Evolutionary conservation across 1,284 basidiomycete species (phyloP), one percentile per base, ranked within the genome.

Genomic region (Paramarasmius palmivorus): DNA sequence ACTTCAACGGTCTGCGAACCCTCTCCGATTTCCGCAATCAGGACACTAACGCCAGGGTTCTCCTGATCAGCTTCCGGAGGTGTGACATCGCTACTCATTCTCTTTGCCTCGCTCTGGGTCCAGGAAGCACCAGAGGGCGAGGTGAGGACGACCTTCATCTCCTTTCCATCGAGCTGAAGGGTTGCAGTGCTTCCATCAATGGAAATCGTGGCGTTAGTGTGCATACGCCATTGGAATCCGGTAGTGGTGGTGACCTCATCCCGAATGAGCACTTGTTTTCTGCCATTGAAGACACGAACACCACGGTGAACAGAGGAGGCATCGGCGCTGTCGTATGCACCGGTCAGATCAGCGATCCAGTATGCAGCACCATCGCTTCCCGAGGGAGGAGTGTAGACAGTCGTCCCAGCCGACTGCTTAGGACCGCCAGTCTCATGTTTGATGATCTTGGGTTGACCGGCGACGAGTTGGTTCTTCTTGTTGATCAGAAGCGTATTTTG

Each of bases 401-500:
- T 87, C 0, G 88, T 91, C 65, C 88, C 92, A 29, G 88, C 87
- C 26, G 88, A 88, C 70, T 99, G 97, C 0, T 66, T 65, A 1
- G 88, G 88, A 44, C 81, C 82, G 1, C 90, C 77, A 3, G 81
- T 73, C 29, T 74, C 84, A 64, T 82, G 73, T 2, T 68, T 73
- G 17, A 76, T 68, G 29, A 78, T 74, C 25, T 75, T 79, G 0
- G 95, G 93, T 14, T 80, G 78, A 34, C 88, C 90, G 32, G 68
- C 68, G 46, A 96, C 86, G 56, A 87, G 77, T 74, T 98, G 95
- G 75, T 99, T 98, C 50, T 73, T 66, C 59, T 79, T 71, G 69
- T 84, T 82, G 61, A 98, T 81, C 50, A 95, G 63, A 59, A 99
- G 79, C 3, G 93, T 95, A 79, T 98, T 99, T 76, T 99, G 96